Evolutionary conservation across 495 filamentous ascomycete species (phyloP).

Genomic region (Penicillium canariense): DNA sequence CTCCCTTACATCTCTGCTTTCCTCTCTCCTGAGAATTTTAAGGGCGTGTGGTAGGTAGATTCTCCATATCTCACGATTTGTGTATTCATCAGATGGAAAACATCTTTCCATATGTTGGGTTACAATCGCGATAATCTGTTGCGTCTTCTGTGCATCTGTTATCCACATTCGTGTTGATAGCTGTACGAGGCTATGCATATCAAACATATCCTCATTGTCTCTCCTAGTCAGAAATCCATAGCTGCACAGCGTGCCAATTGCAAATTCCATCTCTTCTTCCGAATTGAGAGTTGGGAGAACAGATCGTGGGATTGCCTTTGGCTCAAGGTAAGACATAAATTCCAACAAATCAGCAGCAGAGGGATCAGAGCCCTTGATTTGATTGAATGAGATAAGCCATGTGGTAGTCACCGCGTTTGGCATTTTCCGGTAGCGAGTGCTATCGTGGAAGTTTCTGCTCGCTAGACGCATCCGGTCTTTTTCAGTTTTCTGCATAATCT

Average conservation of each 20-base stretch:
- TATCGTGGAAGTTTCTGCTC: slow-evolving; percentile 45
- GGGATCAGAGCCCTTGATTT: slow-evolving; percentile 34
- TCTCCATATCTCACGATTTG: slow-evolving; percentile 29
- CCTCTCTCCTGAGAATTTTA: slow-evolving; percentile 3
- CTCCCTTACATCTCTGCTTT: slow-evolving; percentile 11
- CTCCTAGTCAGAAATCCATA: slow-evolving; percentile 30
- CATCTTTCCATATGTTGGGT: slow-evolving; percentile 22
- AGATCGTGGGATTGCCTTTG: slow-evolving; percentile 32
- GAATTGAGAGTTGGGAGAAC: slow-evolving; percentile 17
- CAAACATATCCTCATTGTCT: slow-evolving; percentile 10
- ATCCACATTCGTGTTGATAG: slow-evolving; percentile 39
- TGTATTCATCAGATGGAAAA: slow-evolving; percentile 30
- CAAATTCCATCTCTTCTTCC: slow-evolving; percentile 18
- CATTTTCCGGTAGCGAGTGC: slow-evolving; percentile 32
- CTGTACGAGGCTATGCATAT: slow-evolving; percentile 50
- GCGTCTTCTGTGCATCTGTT: slow-evolving; percentile 5
- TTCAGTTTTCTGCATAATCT: slow-evolving; percentile 37
- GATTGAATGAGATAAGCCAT: slow-evolving; percentile 50
- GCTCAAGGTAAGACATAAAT: slow-evolving; percentile 45
- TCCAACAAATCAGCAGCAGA: slow-evolving; percentile 37
- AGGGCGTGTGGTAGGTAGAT: slow-evolving; percentile 34
- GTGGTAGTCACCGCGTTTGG: slow-evolving; percentile 50
- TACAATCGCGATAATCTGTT: slow-evolving; percentile 11
- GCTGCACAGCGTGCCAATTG: slow-evolving; percentile 26
- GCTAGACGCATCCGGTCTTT: slow-evolving; percentile 33